Percentiles rank a stretch among this genome's conserved stretches.
Conservation (phyloP, 2,329 filamentous ascomycete species). For the Juglanconis oblonga region DNA sequence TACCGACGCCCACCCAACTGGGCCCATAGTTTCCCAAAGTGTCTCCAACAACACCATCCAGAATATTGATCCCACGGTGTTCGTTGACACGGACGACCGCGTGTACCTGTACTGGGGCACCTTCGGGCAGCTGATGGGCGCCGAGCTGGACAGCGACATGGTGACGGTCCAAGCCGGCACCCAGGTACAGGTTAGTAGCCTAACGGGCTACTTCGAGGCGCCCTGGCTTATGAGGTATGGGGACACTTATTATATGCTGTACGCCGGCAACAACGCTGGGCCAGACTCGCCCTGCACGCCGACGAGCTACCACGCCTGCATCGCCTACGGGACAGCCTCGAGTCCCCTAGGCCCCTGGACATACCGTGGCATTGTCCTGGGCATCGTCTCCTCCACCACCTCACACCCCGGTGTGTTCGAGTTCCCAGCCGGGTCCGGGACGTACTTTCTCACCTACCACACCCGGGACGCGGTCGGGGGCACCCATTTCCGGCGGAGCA, state of each 20-base stretch:
- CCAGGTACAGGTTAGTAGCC: constrained; percentile 21
- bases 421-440: constrained; percentile 20
- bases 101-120: constrained; percentile 38
- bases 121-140: constrained; percentile 32
- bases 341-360: constrained; percentile 35
- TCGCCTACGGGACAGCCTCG: constrained; percentile 34
- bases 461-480: constrained; percentile 33
- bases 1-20: constrained; percentile 30
- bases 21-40: constrained; percentile 34
- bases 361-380: constrained; percentile 31
- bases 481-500: constrained; percentile 33
- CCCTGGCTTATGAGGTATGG: constrained; percentile 36
- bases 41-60: constrained; percentile 34
- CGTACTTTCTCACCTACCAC: constrained; percentile 34
- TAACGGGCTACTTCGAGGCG: constrained; percentile 36
- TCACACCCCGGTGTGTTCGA: constrained; percentile 34
- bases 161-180: constrained; percentile 28
- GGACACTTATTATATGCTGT: constrained; percentile 37
- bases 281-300: constrained; percentile 34
- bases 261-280: constrained; percentile 37
- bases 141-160: constrained; percentile 35
- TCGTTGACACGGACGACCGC: constrained; percentile 33
- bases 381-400: constrained; percentile 35
- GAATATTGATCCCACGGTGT: constrained; percentile 38
- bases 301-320: constrained; percentile 36